Evolutionary conservation across 768 basidiomycete genomes (phyloP).

Genomic region (Artomyces pyxidatus): DNA sequence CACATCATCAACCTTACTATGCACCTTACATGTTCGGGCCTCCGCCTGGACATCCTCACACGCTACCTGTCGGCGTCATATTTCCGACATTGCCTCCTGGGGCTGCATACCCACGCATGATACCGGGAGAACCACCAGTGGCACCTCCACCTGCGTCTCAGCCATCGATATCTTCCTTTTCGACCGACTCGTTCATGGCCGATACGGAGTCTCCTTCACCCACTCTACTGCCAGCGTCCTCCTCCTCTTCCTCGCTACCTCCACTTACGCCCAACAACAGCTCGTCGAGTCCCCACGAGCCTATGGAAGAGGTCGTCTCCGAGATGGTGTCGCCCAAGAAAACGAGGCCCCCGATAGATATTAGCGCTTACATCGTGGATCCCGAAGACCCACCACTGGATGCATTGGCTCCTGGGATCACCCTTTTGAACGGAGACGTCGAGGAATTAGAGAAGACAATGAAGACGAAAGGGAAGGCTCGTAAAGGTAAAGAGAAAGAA

Average conservation of each 20-base stretch:
- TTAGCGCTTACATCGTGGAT: slow-evolving; percentile 14
- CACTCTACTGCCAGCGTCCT: slow-evolving; percentile 11
- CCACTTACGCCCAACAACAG: slow-evolving; percentile 17
- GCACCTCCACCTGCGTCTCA: slow-evolving; percentile 2
- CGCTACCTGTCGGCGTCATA: slow-evolving; percentile 54
- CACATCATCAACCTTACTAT: slow-evolving; percentile 72
- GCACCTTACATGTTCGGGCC: slow-evolving; percentile 5
- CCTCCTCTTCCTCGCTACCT: slow-evolving; percentile 14
- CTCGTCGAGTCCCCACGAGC: slow-evolving; percentile 17
- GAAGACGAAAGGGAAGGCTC: slow-evolving; percentile 12
- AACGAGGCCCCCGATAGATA: slow-evolving; percentile 8
- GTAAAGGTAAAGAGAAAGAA: slow-evolving; percentile 14
- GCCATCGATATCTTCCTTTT: slow-evolving; percentile 10
- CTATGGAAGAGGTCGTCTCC: slow-evolving; percentile 6
- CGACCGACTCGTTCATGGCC: slow-evolving; percentile 1
- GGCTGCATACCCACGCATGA: slow-evolving; percentile 30
- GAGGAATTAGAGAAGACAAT: neutral
- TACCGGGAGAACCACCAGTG: slow-evolving; percentile 5
- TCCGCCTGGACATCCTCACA: slow-evolving; percentile 40
- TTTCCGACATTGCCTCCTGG: slow-evolving; percentile 65
- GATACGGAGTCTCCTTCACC: slow-evolving; percentile 13
- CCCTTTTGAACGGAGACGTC: slow-evolving; percentile 1
- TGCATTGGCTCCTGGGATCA: slow-evolving; percentile 15
- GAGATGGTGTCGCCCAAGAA: neutral
- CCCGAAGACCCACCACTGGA: slow-evolving; percentile 15